phyloP scores from a whole-genome alignment of 192 early-diverging fungal species.

The Coemansia sp. region DNA sequence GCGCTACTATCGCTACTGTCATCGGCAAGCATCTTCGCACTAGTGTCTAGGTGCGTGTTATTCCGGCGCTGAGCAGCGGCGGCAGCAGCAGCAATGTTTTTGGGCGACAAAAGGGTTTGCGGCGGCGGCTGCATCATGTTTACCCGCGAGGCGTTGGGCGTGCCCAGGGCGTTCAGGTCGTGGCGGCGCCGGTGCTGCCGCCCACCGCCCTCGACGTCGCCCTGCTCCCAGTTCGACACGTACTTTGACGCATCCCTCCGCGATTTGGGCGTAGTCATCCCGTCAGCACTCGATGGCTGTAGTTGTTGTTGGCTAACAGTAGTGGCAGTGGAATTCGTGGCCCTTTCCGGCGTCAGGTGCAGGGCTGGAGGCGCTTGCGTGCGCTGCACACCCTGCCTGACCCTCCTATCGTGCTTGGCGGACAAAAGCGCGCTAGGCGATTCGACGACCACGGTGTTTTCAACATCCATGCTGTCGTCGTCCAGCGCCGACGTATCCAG shows the following conservation, averaged over 20 bases:
- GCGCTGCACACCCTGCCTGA: slow-evolving; percentile 5
- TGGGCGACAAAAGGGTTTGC: slow-evolving; percentile 40
- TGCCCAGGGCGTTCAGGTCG: slow-evolving; percentile 4
- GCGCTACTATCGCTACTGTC: neutral
- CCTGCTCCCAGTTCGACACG: slow-evolving; percentile 26
- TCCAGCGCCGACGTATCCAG: slow-evolving; percentile 1
- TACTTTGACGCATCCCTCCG: slow-evolving; percentile 15
- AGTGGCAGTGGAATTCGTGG: too few relatives aligned
- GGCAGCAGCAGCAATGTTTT: slow-evolving; percentile 33
- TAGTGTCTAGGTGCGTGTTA: slow-evolving; percentile 5
- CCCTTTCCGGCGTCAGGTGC: neutral
- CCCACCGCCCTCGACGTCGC: slow-evolving; percentile 42
- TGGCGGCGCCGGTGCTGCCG: slow-evolving; percentile 44
- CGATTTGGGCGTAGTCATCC: slow-evolving; percentile 39
- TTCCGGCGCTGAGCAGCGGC: slow-evolving; percentile 24
- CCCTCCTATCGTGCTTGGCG: slow-evolving; percentile 27
- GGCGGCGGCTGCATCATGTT: slow-evolving; percentile 18
- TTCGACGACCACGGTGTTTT: slow-evolving; percentile 12
- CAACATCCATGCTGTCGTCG: slow-evolving; percentile 25
- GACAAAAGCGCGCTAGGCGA: slow-evolving; percentile 43
- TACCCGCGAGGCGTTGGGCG: slow-evolving; percentile 11
- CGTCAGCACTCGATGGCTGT: neutral
- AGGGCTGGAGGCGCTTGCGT: slow-evolving; percentile 13
- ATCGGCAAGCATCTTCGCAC: neutral
- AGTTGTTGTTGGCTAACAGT: too few relatives aligned